Base-by-base conservation (phyloP, 208 protist genomes). In the Acanthamoeba culbertsoni region DNA sequence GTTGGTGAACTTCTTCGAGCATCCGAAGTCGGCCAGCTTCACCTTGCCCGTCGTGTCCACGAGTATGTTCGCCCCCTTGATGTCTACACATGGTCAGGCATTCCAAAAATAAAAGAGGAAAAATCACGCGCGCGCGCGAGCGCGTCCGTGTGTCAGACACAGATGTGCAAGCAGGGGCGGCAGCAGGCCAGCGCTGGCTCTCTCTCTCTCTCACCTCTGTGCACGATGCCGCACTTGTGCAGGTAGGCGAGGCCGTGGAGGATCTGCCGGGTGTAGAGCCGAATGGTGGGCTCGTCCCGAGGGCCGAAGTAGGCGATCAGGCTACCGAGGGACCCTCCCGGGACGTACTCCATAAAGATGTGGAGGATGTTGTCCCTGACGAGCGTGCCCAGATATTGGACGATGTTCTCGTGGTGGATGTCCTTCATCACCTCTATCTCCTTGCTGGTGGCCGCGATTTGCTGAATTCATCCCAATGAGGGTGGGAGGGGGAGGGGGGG, bases 51-150 rank as follows among this genome's bases (percentile, higher is more conserved):
- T 42, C 18, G 53, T n/a, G n/a, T 94, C 84, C 55, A 97, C 86
- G 12, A 97, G 57, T 14, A 98, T 94, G 75, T 98, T 98, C 68
- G 98, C 97, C 12, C 86, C 91, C 55, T 98, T 98, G 16, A 98
- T 97, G 82, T 98, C 97, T 93, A 43, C 23, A 14, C 40, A 43
- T n/a, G 16, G 10, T 23, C 16, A 93, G 20, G 62, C 14, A 73
- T 6, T 82, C 48, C 42, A 6, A 18, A 46, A 2, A 51, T 5
- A 33, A 65, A 65, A 16, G 43, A 53, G 10, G 8, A 6, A 48
- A 46, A 16, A n/a, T n/a, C n/a, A n/a, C n/a, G n/a, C n/a, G n/a
- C n/a, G n/a, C n/a, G n/a, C n/a, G n/a, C n/a, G n/a, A n/a, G n/a
- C n/a, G n/a, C n/a, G n/a, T n/a, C n/a, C n/a, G n/a, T n/a, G n/a